phyloP scores from a whole-genome alignment of 805 yeast species.

The Myxozyma udenii region DNA sequence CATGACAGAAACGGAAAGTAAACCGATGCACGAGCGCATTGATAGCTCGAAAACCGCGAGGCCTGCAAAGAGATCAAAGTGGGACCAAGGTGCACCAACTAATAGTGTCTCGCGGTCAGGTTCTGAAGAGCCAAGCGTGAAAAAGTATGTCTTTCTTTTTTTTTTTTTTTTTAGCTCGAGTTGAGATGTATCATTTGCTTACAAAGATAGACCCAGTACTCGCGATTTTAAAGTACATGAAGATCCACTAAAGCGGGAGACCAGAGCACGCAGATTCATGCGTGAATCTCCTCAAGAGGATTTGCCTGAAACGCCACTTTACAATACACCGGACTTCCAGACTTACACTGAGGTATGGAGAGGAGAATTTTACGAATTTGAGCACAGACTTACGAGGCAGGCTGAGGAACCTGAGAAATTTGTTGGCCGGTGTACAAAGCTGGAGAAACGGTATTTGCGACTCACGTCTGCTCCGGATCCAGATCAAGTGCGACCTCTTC shows the following conservation, averaged over 20 bases:
- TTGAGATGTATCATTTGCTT: no score
- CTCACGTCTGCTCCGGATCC: slow-evolving; percentile 93
- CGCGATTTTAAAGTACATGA: no score
- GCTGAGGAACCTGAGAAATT: slow-evolving; percentile 32
- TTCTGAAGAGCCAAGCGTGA: neutral
- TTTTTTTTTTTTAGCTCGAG: no score
- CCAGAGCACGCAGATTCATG: slow-evolving; percentile 50
- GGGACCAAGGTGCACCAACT: slow-evolving; percentile 22
- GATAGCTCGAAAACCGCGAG: slow-evolving; percentile 3
- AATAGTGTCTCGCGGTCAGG: neutral
- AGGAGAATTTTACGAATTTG: no score
- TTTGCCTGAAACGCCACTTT: neutral
- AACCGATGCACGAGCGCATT: no score
- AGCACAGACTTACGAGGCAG: no score
- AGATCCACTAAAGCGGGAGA: slow-evolving; percentile 28
- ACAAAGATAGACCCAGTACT: no score
- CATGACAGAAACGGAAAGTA: no score
- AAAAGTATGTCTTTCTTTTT: neutral
- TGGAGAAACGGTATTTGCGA: slow-evolving; percentile 79
- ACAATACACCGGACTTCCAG: neutral
- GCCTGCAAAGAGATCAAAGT: slow-evolving; percentile 18
- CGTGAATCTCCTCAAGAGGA: neutral
- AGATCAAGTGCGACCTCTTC: slow-evolving; percentile 69
- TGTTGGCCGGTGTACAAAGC: slow-evolving; percentile 59
- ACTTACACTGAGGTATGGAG: no score